A percentile compares a stretch with the other conserved stretches of the same genome.
These are phyloP conservation scores for Hortiboletus campestris DNA, from an alignment of 768 basidiomycete genomes.

Conservation along the genomic window DNA sequence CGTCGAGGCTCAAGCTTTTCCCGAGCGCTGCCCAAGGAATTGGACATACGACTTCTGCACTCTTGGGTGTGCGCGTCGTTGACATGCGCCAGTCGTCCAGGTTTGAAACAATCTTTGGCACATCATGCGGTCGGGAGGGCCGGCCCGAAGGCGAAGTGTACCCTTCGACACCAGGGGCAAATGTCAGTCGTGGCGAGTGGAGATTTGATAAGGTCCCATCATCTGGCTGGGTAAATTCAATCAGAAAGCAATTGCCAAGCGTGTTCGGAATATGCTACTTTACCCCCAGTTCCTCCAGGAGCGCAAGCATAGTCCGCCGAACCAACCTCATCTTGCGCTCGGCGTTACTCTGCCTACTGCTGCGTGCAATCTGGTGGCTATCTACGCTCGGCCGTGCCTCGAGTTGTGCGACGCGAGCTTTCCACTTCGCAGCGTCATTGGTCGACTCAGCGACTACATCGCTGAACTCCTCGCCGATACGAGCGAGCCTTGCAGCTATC, in stretches of 20 bases:
- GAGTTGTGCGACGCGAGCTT: constrained; percentile 36
- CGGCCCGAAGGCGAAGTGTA: constrained; percentile 6
- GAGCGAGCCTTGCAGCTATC: constrained; percentile 26
- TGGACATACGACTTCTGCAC: constrained; percentile 32
- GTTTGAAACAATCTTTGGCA: constrained; percentile 3
- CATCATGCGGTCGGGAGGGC: constrained; percentile 2
- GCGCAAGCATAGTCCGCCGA: constrained; percentile 40
- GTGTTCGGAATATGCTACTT: neutral
- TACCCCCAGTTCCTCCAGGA: constrained; percentile 43
- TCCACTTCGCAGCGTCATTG: constrained; percentile 23
- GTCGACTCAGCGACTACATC: constrained; percentile 17
- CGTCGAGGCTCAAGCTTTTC: constrained; percentile 33
- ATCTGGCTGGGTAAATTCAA: constrained; percentile 14
- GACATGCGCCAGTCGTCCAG: constrained; percentile 41
- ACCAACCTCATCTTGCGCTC: constrained; percentile 34
- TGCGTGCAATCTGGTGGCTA: constrained; percentile 27
- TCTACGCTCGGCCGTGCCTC: constrained; percentile 30
- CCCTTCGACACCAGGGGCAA: neutral
- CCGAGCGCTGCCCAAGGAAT: constrained; percentile 28
- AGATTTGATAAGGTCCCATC: constrained; percentile 14
- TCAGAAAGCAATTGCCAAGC: neutral
- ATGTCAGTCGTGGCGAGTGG: constrained; percentile 12
- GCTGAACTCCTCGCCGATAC: constrained; percentile 33
- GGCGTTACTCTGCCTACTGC: constrained; percentile 35
- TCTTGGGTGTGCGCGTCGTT: constrained; percentile 38